These are phyloP conservation scores for Ostreobium quekettii DNA, from an alignment of 139 green algal genomes.

Conservation along the genomic window DNA sequence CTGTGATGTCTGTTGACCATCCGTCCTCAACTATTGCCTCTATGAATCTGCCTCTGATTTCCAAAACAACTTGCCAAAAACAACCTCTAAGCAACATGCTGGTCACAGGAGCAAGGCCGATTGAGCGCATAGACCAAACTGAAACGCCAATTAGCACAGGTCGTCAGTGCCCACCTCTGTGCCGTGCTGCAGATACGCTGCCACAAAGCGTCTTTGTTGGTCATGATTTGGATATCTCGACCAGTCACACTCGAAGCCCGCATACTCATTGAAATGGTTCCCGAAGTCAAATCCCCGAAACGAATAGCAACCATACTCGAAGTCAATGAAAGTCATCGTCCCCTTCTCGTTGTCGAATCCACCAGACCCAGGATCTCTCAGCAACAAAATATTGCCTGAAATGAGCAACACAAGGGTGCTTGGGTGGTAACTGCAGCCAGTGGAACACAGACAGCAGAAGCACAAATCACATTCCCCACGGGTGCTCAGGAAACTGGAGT, in stretches of 20 bases:
- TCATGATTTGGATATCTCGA: conserved; percentile 23
- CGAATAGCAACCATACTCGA: conserved; percentile 80
- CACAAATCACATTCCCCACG: too few relatives aligned
- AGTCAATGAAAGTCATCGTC: conserved; percentile 81
- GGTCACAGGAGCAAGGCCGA: too few relatives aligned
- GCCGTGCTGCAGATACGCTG: conserved; percentile 14
- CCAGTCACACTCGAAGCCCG: conserved; percentile 53
- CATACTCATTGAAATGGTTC: conserved; percentile 98
- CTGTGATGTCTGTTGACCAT: too few relatives aligned
- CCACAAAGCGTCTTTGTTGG: conserved; percentile 22
- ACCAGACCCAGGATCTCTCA: conserved; percentile 20
- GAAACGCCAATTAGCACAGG: too few relatives aligned
- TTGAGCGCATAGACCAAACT: too few relatives aligned
- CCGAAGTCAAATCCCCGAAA: conserved; percentile 75
- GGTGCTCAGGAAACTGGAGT: too few relatives aligned
- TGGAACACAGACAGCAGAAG: too few relatives aligned
- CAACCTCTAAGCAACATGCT: too few relatives aligned
- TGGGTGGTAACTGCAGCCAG: conserved; percentile 6
- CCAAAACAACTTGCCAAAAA: too few relatives aligned
- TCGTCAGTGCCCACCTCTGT: too few relatives aligned
- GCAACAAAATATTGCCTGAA: conserved; percentile 78
- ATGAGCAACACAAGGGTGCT: conserved; percentile 35
- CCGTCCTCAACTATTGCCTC: too few relatives aligned
- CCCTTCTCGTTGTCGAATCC: conserved; percentile 13
- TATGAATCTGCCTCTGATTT: too few relatives aligned